Evolutionary conservation across 495 filamentous ascomycete species (phyloP).

Genomic region (Penicillium cataractarum): DNA sequence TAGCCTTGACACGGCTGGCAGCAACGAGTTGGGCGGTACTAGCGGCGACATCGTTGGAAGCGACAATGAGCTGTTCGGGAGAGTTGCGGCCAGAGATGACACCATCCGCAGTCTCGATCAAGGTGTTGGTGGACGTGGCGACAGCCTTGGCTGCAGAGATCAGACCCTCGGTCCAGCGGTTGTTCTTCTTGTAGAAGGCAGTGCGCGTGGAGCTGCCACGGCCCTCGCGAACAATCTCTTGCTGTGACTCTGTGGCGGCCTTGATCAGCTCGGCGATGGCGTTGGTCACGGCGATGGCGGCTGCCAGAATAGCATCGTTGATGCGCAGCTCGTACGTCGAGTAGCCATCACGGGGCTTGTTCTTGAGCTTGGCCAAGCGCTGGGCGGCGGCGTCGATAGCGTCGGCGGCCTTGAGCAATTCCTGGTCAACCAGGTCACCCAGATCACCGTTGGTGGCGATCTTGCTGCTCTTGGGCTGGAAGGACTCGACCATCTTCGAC

Average conservation of each 20-base stretch:
- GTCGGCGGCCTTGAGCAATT: slow-evolving; percentile 90
- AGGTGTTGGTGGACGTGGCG: slow-evolving; percentile 83
- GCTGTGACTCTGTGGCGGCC: slow-evolving; percentile 89
- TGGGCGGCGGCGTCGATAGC: slow-evolving; percentile 92
- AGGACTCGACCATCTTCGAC: slow-evolving; percentile 88
- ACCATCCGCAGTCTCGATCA: slow-evolving; percentile 97
- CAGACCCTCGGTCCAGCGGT: slow-evolving; percentile 95
- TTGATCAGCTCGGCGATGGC: slow-evolving; percentile 96
- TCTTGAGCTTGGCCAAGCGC: slow-evolving; percentile 85
- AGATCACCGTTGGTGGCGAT: slow-evolving; percentile 82
- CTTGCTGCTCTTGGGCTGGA: slow-evolving; percentile 82
- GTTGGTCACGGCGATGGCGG: slow-evolving; percentile 93
- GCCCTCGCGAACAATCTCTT: slow-evolving; percentile 97
- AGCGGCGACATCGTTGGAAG: slow-evolving; percentile 94
- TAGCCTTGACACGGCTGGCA: slow-evolving; percentile 93
- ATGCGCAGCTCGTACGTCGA: slow-evolving; percentile 96
- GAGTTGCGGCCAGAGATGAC: slow-evolving; percentile 90
- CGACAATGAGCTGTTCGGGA: slow-evolving; percentile 96
- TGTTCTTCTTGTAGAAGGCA: slow-evolving; percentile 99
- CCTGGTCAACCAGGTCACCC: slow-evolving; percentile 89
- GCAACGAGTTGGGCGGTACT: slow-evolving; percentile 96
- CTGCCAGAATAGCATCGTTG: slow-evolving; percentile 91
- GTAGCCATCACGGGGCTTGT: slow-evolving; percentile 90
- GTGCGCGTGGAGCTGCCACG: slow-evolving; percentile 84
- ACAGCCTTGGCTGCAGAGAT: slow-evolving; percentile 98